Conservation (phyloP, 208 protist genomes). For the Acanthamoeba castellanii region DNA sequence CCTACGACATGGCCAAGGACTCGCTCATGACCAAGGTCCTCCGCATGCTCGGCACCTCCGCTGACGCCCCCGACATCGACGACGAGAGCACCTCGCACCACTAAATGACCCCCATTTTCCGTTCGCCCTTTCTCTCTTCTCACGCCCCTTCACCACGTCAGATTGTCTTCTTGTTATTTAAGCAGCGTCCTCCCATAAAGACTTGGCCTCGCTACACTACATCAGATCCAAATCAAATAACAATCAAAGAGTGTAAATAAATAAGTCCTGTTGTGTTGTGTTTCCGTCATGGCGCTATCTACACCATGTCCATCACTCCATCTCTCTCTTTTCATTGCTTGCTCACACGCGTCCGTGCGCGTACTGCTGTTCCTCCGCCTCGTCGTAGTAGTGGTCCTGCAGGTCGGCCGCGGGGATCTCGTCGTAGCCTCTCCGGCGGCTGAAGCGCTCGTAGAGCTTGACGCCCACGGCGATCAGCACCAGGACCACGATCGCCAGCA, state of each 20-base stretch:
- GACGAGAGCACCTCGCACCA: conserved; percentile 79
- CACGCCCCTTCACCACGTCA: background rate
- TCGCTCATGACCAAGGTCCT: conserved; percentile 94
- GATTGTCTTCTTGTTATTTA: too few species aligned
- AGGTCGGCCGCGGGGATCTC: background rate
- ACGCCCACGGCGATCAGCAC: background rate
- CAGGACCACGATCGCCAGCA: background rate
- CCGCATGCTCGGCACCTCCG: conserved; percentile 74
- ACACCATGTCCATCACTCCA: too few species aligned
- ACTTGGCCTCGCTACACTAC: too few species aligned
- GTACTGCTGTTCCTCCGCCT: background rate
- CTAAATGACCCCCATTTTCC: background rate
- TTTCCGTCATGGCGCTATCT: too few species aligned
- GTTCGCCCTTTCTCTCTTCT: background rate
- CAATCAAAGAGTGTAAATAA: too few species aligned
- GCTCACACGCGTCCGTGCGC: too few species aligned
- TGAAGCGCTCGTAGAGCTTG: background rate
- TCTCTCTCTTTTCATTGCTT: too few species aligned
- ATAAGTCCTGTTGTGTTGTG: too few species aligned
- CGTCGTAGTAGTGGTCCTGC: background rate
- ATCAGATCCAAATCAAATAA: too few species aligned
- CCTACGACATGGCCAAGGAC: conserved; percentile 97
- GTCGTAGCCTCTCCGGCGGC: background rate
- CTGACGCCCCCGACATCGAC: conserved; percentile 62
- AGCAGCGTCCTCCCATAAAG: too few species aligned